These are phyloP conservation scores for Quercus variabilis DNA, from an alignment of 306 rosid species.

Conservation along the genomic window DNA sequence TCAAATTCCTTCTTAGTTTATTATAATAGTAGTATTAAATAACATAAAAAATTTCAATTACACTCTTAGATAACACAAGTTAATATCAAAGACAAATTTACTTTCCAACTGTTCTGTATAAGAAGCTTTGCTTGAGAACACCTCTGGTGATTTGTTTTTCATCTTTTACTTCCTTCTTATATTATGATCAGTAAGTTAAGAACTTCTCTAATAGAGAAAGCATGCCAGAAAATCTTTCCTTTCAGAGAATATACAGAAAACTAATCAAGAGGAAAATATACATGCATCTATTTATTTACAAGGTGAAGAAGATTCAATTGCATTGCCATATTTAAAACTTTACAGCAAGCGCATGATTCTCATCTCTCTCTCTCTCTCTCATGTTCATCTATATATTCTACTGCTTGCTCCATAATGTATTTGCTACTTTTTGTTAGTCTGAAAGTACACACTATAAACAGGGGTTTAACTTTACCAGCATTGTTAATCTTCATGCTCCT, in stretches of 20 bases:
- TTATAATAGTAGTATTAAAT: too few relatives aligned
- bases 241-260: not conserved
- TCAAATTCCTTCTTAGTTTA: not conserved
- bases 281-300: not conserved
- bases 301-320: not conserved
- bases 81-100: not conserved
- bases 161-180: not conserved
- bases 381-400: not conserved
- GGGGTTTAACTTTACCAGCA: constrained; percentile 16
- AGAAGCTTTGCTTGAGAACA: not conserved
- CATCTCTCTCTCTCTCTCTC: not conserved
- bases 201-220: too few relatives aligned
- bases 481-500: constrained; percentile 22
- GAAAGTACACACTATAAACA: not conserved
- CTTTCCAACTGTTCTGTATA: not conserved
- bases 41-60: too few relatives aligned
- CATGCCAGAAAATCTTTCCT: not conserved
- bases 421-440: not conserved
- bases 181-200: too few relatives aligned
- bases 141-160: not conserved
- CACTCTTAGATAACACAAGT: too few relatives aligned
- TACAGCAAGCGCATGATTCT: not conserved
- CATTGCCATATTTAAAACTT: not conserved
- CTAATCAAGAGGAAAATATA: not conserved
- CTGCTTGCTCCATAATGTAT: too few relatives aligned